Conservation (phyloP, 345 rosid species). For the Lumnitzera littorea region DNA sequence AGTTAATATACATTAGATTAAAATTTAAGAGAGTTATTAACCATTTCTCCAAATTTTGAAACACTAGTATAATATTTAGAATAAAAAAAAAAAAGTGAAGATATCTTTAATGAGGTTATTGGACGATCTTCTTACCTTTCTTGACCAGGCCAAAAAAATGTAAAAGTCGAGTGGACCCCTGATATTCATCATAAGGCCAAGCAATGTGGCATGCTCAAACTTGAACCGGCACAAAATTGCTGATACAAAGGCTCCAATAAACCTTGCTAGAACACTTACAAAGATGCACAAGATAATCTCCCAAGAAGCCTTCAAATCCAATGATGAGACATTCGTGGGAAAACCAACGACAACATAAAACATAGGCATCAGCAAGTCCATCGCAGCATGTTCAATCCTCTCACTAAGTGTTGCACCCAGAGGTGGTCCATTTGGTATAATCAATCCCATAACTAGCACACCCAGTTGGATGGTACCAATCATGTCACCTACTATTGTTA, state of each 20-base stretch:
- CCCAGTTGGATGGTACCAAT: slow-evolving; percentile 8
- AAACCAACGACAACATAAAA: slow-evolving; percentile 18
- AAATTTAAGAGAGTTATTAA: no score
- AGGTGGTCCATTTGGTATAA: slow-evolving; percentile 23
- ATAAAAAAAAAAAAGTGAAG: no score
- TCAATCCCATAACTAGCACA: slow-evolving; percentile 11
- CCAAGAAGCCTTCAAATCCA: not conserved
- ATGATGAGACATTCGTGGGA: slow-evolving; percentile 3
- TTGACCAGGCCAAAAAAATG: not conserved
- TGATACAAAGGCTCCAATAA: slow-evolving; percentile 8
- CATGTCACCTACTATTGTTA: not conserved
- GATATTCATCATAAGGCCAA: slow-evolving; percentile 21
- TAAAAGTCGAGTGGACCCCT: slow-evolving; percentile 16
- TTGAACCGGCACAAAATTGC: slow-evolving; percentile 7
- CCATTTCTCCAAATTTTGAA: no score
- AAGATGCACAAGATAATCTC: not conserved
- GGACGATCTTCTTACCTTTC: not conserved
- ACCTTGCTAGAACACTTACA: not conserved
- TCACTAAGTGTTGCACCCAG: slow-evolving; percentile 16
- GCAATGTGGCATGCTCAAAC: slow-evolving; percentile 4
- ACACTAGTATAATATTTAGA: no score
- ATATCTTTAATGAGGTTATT: not conserved
- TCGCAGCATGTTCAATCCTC: slow-evolving; percentile 16
- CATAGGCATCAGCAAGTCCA: slow-evolving; percentile 20
- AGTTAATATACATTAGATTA: no score